Evolutionary conservation across 192 early-diverging fungal species (phyloP), one percentile per base, ranked within the genome.

Genomic region (Coemansia sp.): DNA sequence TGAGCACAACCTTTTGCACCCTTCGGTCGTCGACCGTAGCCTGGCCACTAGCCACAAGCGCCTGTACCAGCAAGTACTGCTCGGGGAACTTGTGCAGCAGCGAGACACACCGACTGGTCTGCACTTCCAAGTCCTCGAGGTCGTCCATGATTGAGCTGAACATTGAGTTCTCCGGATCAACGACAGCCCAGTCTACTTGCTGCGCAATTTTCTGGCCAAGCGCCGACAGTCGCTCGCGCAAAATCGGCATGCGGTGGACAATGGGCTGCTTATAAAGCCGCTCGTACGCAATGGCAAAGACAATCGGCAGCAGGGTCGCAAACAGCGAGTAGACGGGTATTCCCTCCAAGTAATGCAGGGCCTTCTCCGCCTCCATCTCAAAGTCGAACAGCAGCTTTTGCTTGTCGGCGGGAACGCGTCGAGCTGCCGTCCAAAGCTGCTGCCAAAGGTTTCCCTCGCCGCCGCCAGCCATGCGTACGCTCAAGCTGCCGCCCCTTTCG

Each of bases 311-410:
- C 17, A 96, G 71, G 20, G 89, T 87, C 24, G 76, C 72, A 69
- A 89, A 89, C 36, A 87, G 45, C 27, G 88, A 83, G 41, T 86
- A 66, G 11, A 85, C 64, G 2, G 85, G 79, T 39, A 87, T 77
- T 20, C 74, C 76, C 62, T 91, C 90, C 27, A 94, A 71, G 64
- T 87, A 93, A 24, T 85, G 78, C 43, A 96, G 68, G 7, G 86
- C 91, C 67, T 93, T 92, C 43, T 90, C 92, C 2, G 87, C 95
- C 64, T 93, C 93, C 45, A 85, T 78, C 31, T 81, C 84, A 64
- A 85, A 70, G 65, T 94, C 90, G 77, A 97, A 97, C 58, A 97
- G 65, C 3, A 89, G 91, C 65, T 84, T 90, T 73, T 97, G 95
- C 45, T 85, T 72, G 24, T 62, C 43, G 11, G 85, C 91, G 1